Evolutionary conservation across 2,329 filamentous ascomycete genomes (phyloP).

Genomic region (Neoarthrinium moseri): DNA sequence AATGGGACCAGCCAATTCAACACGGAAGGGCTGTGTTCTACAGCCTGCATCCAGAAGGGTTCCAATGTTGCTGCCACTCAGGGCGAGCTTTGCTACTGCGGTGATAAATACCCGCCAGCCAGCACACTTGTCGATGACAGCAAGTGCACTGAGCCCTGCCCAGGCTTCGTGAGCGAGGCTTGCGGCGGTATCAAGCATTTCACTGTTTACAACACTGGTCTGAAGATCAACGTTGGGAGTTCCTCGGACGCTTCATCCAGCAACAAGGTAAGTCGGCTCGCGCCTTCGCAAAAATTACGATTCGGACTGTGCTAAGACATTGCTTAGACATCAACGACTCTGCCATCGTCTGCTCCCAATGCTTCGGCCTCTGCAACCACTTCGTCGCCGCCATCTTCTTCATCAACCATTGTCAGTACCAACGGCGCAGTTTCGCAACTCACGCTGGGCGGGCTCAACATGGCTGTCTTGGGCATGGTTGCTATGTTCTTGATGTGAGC

Average conservation of each 20-base stretch:
- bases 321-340: neutral
- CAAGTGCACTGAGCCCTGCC: constrained; percentile 51
- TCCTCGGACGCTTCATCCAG: constrained; percentile 2
- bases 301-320: neutral
- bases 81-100: constrained; percentile 52
- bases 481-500: constrained; percentile 6
- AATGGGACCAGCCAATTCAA: neutral
- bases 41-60: neutral
- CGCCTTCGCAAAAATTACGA: neutral
- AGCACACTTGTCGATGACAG: constrained; percentile 44
- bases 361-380: neutral
- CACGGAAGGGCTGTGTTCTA: neutral
- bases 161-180: constrained; percentile 44
- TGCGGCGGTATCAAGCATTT: constrained; percentile 49
- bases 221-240: neutral
- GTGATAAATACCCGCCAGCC: constrained; percentile 50
- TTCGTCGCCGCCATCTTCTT: neutral
- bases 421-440: constrained; percentile 5
- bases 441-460: neutral
- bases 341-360: neutral
- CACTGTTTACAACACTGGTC: constrained; percentile 21
- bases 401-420: neutral
- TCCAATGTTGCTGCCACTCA: constrained; percentile 8
- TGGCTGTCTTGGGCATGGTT: constrained; percentile 9
- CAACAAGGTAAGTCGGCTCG: neutral